A percentile compares a stretch with the other conserved stretches of the same genome.
Conservation (phyloP, 805 yeast species). For the Ogataea glucozyma region DNA sequence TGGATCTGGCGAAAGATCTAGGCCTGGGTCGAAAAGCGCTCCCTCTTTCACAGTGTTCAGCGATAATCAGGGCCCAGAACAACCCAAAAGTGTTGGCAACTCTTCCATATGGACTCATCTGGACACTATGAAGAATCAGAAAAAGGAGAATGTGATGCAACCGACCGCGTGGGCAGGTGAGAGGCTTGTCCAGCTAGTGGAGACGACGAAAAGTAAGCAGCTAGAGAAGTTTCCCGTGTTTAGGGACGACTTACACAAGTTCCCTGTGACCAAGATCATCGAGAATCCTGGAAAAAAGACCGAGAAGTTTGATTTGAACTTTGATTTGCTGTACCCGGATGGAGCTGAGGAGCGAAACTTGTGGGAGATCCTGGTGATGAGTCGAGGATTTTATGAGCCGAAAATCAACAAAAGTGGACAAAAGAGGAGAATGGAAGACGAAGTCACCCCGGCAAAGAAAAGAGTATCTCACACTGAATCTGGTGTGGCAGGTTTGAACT, state of each 20-base stretch:
- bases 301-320: conserved; percentile 61
- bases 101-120: conserved; percentile 46
- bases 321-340: conserved; percentile 54
- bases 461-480: too few species aligned
- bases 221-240: conserved; percentile 37
- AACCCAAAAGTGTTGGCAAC: conserved; percentile 8
- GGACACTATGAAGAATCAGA: conserved; percentile 49
- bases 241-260: conserved; percentile 37
- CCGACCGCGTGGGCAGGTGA: conserved; percentile 69
- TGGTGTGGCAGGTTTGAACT: too few species aligned
- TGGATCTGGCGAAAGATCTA: conserved; percentile 9
- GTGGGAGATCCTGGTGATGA: conserved; percentile 58
- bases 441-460: conserved; percentile 11
- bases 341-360: conserved; percentile 46
- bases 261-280: conserved; percentile 51
- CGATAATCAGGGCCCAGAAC: conserved; percentile 13
- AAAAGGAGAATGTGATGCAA: conserved; percentile 62
- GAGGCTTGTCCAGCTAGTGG: conserved; percentile 45
- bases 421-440: not conserved
- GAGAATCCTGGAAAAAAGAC: conserved; percentile 57
- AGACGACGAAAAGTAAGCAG: not conserved
- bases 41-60: conserved; percentile 23
- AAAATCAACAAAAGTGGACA: conserved; percentile 14
- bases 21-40: conserved; percentile 19
- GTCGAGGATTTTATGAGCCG: conserved; percentile 36